Evolutionary conservation across 2,329 filamentous ascomycete species (phyloP).

Genomic region (Hypoxylon sp.): DNA sequence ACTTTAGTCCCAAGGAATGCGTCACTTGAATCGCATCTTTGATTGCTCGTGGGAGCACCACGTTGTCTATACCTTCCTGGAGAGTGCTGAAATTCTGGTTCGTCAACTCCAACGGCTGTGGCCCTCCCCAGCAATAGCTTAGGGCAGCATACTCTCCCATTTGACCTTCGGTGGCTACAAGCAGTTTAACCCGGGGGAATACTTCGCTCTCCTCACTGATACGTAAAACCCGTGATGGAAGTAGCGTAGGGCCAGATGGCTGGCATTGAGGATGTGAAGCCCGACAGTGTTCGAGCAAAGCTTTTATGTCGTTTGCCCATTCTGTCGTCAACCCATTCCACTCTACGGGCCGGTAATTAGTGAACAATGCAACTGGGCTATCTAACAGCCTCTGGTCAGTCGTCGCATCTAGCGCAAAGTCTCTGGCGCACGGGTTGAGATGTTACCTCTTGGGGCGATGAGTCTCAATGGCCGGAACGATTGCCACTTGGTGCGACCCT

Average conservation of each 20-base stretch:
- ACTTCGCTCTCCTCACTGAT: neutral
- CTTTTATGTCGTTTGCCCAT: slow-evolving; percentile 18
- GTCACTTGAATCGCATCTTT: slow-evolving; percentile 51
- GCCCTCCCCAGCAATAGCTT: slow-evolving; percentile 33
- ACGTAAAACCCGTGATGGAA: slow-evolving; percentile 21
- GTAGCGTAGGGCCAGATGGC: slow-evolving; percentile 9
- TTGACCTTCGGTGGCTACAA: neutral
- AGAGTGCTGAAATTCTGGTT: slow-evolving; percentile 20
- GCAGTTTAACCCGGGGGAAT: slow-evolving; percentile 11
- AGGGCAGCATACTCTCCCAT: slow-evolving; percentile 17
- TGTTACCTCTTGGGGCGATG: slow-evolving; percentile 16
- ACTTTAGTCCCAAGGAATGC: slow-evolving; percentile 45
- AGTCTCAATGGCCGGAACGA: slow-evolving; percentile 17
- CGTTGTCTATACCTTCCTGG: slow-evolving; percentile 15
- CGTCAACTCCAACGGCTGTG: slow-evolving; percentile 26
- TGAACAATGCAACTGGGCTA: slow-evolving; percentile 24
- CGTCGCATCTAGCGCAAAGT: neutral
- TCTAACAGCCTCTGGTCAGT: slow-evolving; percentile 8
- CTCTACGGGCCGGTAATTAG: slow-evolving; percentile 24
- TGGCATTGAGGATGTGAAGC: slow-evolving; percentile 27
- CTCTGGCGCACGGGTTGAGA: neutral
- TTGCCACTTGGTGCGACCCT: slow-evolving; percentile 22
- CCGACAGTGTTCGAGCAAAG: slow-evolving; percentile 18
- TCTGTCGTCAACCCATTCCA: slow-evolving; percentile 16
- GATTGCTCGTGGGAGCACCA: slow-evolving; percentile 45